Conservation (phyloP, 2,329 filamentous ascomycete species). For the Ophiostoma himal-ulmi region DNA sequence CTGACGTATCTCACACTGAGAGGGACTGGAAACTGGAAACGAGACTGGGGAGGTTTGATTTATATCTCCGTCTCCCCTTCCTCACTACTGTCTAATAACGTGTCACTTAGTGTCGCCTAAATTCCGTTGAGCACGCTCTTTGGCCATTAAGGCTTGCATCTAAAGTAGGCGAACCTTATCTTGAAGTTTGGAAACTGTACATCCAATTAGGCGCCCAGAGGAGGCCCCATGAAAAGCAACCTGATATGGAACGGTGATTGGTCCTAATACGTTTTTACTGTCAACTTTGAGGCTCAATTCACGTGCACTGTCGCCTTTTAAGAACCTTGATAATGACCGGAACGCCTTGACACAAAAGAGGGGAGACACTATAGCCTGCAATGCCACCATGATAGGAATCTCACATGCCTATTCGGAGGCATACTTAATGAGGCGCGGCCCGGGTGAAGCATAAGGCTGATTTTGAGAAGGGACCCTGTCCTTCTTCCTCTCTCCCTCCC, state of each 20-base stretch:
- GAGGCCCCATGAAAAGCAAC: background rate
- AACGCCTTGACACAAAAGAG: background rate
- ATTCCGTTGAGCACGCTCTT: background rate
- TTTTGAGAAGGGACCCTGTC: background rate
- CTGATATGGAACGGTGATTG: background rate
- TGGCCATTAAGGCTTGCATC: background rate
- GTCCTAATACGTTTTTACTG: background rate
- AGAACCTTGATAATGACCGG: background rate
- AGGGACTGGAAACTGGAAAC: background rate
- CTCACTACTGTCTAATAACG: background rate
- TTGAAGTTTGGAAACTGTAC: background rate
- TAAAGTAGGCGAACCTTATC: background rate
- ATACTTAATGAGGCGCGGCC: conserved; percentile 5
- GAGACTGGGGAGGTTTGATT: background rate
- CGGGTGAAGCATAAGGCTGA: background rate
- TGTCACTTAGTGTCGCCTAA: background rate
- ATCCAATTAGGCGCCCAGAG: background rate
- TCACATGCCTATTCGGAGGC: background rate
- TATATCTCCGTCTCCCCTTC: background rate
- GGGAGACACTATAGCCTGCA: background rate
- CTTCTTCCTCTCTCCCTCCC: background rate
- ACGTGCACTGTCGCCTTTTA: background rate
- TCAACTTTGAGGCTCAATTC: background rate
- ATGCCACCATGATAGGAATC: background rate
- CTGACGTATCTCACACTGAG: background rate